These are phyloP conservation scores for Rubus parviflorus DNA, from an alignment of 306 rosid genomes.

Conservation along the genomic window DNA sequence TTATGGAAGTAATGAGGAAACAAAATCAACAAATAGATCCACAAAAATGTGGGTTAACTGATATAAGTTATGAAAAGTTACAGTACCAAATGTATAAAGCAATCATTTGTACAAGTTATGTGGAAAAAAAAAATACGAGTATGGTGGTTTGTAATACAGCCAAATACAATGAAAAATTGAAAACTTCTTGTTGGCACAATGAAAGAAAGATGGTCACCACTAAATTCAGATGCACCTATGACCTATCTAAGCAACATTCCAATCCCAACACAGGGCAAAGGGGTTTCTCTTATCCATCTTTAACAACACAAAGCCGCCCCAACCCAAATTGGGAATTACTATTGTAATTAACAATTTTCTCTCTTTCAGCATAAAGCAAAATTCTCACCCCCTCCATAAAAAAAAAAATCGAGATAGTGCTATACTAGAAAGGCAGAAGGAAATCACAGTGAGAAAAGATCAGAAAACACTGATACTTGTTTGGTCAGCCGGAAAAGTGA, in stretches of 20 bases:
- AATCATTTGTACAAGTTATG: not conserved
- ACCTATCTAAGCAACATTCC: not conserved
- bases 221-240: not conserved
- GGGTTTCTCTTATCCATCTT: slow-evolving; percentile 3
- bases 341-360: not conserved
- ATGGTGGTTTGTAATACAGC: too few relatives aligned
- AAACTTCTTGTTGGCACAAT: not conserved
- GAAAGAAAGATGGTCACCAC: not conserved
- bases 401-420: too few relatives aligned
- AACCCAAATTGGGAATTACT: not conserved
- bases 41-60: not conserved
- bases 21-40: too few relatives aligned
- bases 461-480: not conserved
- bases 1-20: not conserved
- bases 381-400: not conserved
- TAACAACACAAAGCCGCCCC: not conserved
- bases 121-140: too few relatives aligned
- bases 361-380: not conserved
- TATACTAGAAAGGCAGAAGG: not conserved
- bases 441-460: too few relatives aligned
- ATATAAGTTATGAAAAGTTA: not conserved
- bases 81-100: not conserved
- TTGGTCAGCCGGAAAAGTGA: not conserved
- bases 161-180: not conserved
- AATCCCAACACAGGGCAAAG: not conserved